phyloP scores from a whole-genome alignment of 345 rosid species.

The Kernera saxatilis region DNA sequence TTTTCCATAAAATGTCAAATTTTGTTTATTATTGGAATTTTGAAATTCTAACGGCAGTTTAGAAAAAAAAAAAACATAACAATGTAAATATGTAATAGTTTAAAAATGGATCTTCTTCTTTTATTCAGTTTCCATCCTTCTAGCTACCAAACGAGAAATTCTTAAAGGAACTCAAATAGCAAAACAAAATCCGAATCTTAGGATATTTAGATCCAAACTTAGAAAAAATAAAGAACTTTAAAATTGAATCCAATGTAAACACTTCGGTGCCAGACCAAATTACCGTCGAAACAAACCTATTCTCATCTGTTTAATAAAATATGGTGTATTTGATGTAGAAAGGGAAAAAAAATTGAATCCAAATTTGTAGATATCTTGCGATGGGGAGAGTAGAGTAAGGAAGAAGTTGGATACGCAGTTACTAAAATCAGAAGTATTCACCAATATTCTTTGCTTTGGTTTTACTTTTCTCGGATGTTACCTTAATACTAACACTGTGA shows the following conservation, averaged over 20 bases:
- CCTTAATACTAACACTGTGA: conserved; percentile 20
- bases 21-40: background rate
- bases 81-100: too few species aligned
- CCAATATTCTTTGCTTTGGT: conserved; percentile 11
- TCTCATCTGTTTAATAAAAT: background rate
- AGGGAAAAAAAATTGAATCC: background rate
- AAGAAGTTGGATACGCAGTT: background rate
- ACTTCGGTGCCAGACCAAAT: background rate
- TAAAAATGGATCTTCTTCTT: too few species aligned
- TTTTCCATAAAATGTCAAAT: background rate
- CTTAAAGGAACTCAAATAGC: too few species aligned
- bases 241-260: background rate
- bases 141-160: background rate
- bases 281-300: background rate
- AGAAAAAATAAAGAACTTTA: background rate
- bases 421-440: background rate
- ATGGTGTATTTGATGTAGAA: background rate
- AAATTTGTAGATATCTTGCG: background rate
- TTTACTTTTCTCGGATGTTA: conserved; percentile 12
- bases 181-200: background rate
- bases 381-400: background rate
- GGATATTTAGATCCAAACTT: background rate
- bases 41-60: too few species aligned
- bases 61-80: too few species aligned
- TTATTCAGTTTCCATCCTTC: background rate